These are phyloP conservation scores for Pneumocystis canis DNA, from an alignment of 1,139 yeast genomes.

Conservation along the genomic window DNA sequence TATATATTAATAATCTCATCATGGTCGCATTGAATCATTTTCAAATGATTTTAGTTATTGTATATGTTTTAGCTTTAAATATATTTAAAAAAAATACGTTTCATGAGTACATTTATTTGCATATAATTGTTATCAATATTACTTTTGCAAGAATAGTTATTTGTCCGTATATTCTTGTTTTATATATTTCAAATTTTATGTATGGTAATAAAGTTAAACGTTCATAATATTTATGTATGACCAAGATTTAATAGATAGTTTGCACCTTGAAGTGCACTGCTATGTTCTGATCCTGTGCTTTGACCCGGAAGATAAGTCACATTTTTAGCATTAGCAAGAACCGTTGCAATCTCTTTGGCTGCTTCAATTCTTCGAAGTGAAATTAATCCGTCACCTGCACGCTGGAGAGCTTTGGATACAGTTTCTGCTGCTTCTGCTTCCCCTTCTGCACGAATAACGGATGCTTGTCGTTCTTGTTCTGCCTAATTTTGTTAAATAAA, in stretches of 20 bases:
- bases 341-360: constrained; percentile 82
- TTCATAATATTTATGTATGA: neutral
- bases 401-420: constrained; percentile 80
- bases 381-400: constrained; percentile 92
- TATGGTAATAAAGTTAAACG: neutral
- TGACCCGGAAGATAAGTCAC: constrained; percentile 70
- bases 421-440: constrained; percentile 98
- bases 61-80: neutral
- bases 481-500: constrained; percentile 33
- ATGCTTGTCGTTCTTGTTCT: constrained; percentile 91
- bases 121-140: neutral
- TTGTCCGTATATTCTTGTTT: neutral
- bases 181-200: neutral
- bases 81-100: neutral
- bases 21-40: no score
- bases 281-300: neutral
- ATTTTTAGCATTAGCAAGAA: constrained; percentile 69
- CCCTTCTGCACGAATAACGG: constrained; percentile 95
- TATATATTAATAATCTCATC: no score
- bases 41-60: neutral
- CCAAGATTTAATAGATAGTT: neutral
- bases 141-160: neutral
- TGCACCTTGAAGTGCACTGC: neutral
- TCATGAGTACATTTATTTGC: neutral
- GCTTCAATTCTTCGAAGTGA: constrained; percentile 94